Evolutionary conservation across 495 filamentous ascomycete genomes (phyloP).

Genomic region (Stereocaulon alpinum): DNA sequence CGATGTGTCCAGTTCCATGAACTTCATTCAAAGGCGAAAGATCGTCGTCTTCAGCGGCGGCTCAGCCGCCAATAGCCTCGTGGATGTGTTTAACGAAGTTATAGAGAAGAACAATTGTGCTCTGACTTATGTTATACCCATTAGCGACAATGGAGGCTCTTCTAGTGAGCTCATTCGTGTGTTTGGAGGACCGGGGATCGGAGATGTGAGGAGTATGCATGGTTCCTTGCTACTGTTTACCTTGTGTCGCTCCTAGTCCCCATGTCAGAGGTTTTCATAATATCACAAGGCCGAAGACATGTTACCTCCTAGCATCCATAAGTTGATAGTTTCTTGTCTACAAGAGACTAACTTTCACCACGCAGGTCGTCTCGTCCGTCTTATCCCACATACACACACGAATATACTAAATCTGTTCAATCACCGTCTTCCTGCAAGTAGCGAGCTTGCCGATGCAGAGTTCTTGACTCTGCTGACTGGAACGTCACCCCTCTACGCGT

Average conservation of each 20-base stretch:
- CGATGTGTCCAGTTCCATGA: conserved; percentile 8
- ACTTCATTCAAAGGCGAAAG: conserved; percentile 31
- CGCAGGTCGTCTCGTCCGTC: conserved; percentile 73
- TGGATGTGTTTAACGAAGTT: conserved; percentile 76
- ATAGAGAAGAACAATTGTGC: conserved; percentile 57
- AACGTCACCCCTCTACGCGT: conserved; percentile 59
- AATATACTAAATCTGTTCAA: conserved; percentile 79
- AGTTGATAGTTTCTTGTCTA: no score
- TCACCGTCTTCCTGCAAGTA: conserved; percentile 53
- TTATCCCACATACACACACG: conserved; percentile 63
- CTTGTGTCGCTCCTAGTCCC: background rate
- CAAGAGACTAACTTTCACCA: background rate
- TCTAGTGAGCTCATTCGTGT: conserved; percentile 87
- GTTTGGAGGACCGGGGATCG: conserved; percentile 87
- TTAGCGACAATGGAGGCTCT: conserved; percentile 89
- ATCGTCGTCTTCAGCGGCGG: conserved; percentile 83
- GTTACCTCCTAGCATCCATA: background rate
- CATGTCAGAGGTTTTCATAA: background rate
- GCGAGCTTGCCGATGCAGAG: conserved; percentile 39
- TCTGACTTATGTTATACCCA: conserved; percentile 81
- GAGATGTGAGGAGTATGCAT: conserved; percentile 74
- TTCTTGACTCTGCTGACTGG: conserved; percentile 89
- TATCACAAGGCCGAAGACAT: background rate
- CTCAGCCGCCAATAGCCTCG: conserved; percentile 85
- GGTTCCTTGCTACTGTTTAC: background rate